phyloP scores from a whole-genome alignment of 1,284 basidiomycete genomes.

The Fomitiporia mediterranea region DNA sequence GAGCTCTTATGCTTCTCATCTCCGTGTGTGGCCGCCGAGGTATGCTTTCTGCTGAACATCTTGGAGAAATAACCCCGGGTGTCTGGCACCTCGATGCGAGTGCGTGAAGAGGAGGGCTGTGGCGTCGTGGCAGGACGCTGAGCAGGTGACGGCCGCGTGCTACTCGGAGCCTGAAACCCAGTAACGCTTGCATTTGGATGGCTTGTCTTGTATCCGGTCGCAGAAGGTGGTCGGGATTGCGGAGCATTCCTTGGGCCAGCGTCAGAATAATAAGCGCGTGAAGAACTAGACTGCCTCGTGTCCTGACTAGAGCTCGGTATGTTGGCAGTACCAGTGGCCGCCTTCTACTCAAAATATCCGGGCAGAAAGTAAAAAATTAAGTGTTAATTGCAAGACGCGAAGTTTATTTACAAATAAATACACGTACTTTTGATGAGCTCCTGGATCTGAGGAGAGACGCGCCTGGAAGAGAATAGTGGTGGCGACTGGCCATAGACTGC shows the following conservation, averaged over 20 bases:
- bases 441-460: slow-evolving; percentile 17
- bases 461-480: slow-evolving; percentile 19
- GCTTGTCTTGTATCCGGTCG: slow-evolving; percentile 12
- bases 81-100: slow-evolving; percentile 10
- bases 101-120: slow-evolving; percentile 14
- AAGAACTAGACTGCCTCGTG: slow-evolving; percentile 17
- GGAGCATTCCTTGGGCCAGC: neutral
- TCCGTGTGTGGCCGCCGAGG: neutral
- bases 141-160: slow-evolving; percentile 6
- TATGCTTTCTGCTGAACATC: slow-evolving; percentile 16
- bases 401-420: neutral
- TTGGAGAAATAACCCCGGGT: slow-evolving; percentile 18
- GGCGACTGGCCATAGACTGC: slow-evolving; percentile 18
- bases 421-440: slow-evolving; percentile 17
- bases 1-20: slow-evolving; percentile 17
- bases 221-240: slow-evolving; percentile 16
- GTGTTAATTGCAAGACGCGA: neutral
- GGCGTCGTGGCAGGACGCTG: slow-evolving; percentile 8
- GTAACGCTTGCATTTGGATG: neutral
- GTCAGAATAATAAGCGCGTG: slow-evolving; percentile 13
- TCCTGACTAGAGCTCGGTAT: slow-evolving; percentile 15
- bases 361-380: neutral
- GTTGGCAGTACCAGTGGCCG: neutral
- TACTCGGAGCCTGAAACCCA: neutral
- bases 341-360: neutral